Conservation (phyloP, 2,329 filamentous ascomycete genomes). For the Rhytidhysteron rufulum region DNA sequence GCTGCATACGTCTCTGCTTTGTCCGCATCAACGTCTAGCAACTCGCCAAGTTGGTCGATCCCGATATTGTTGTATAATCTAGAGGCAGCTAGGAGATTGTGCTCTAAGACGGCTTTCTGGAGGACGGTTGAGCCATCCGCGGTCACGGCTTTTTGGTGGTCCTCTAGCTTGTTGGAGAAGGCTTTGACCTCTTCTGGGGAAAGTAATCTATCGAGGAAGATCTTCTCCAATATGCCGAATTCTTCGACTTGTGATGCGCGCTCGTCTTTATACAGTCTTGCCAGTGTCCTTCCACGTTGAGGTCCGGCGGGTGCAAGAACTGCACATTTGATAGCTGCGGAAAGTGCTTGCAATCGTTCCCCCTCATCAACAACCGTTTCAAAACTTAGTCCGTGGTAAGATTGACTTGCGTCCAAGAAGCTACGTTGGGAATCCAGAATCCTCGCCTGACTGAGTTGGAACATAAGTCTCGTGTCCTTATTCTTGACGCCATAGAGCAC, state of each 20-base stretch:
- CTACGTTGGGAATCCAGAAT: conserved; percentile 87
- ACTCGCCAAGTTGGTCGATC: conserved; percentile 65
- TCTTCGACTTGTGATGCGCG: conserved; percentile 71
- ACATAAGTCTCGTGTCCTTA: conserved; percentile 72
- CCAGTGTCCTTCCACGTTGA: conserved; percentile 72
- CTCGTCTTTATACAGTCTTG: conserved; percentile 90
- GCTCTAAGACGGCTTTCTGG: conserved; percentile 89
- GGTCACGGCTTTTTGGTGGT: conserved; percentile 87
- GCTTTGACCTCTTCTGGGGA: conserved; percentile 76
- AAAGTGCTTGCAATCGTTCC: conserved; percentile 79
- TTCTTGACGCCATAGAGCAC: conserved; percentile 76
- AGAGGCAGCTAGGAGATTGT: conserved; percentile 87
- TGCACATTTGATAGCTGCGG: conserved; percentile 85
- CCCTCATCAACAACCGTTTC: conserved; percentile 75
- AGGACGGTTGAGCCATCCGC: conserved; percentile 90
- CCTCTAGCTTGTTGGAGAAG: conserved; percentile 74
- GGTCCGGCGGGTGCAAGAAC: conserved; percentile 91
- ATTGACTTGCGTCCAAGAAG: conserved; percentile 82
- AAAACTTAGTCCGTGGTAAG: conserved; percentile 84
- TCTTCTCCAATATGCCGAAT: conserved; percentile 90
- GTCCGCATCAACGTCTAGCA: conserved; percentile 74
- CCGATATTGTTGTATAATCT: conserved; percentile 50
- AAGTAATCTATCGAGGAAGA: conserved; percentile 87
- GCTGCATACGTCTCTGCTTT: conserved; percentile 90
- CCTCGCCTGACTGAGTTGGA: conserved; percentile 85